These are phyloP conservation scores for Speleostelium caveatum DNA, from an alignment of 78 protist genomes.

Conservation along the genomic window DNA sequence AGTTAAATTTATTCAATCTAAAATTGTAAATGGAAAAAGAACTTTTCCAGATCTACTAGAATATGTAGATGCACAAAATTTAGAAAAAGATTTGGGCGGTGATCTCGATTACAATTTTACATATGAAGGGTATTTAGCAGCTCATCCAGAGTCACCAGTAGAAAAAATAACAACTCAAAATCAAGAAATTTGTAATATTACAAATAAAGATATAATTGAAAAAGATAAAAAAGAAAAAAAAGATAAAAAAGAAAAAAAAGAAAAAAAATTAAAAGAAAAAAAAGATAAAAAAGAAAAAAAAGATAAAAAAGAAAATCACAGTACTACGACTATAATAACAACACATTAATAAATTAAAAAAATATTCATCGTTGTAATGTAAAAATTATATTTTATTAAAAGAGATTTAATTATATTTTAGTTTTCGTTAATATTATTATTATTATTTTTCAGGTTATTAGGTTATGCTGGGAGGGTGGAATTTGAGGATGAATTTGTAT, in stretches of 20 bases:
- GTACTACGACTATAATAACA: background rate
- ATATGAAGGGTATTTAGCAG: constrained; percentile 2
- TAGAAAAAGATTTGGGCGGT: constrained; percentile 63
- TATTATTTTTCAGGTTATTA: too few relatives aligned
- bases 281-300: background rate
- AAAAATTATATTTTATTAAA: too few relatives aligned
- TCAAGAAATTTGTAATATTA: background rate
- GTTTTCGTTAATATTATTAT: too few relatives aligned
- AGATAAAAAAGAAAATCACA: background rate
- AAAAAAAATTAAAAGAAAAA: background rate
- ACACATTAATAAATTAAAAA: background rate
- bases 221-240: background rate
- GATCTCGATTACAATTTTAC: constrained; percentile 18
- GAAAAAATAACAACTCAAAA: background rate
- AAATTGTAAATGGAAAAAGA: constrained; percentile 51
- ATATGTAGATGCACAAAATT: background rate
- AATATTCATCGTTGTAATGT: background rate
- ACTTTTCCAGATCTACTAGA: constrained; percentile 50
- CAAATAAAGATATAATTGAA: background rate
- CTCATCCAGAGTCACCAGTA: constrained; percentile 5
- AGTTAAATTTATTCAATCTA: constrained; percentile 44
- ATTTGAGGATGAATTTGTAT: too few relatives aligned
- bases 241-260: background rate
- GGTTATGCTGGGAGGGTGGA: too few relatives aligned
- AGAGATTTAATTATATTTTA: too few relatives aligned